Percentiles rank a stretch among this genome's conserved stretches.
phyloP scores from a whole-genome alignment of 2,329 filamentous ascomycete genomes.

The Microdochium bolleyi region DNA sequence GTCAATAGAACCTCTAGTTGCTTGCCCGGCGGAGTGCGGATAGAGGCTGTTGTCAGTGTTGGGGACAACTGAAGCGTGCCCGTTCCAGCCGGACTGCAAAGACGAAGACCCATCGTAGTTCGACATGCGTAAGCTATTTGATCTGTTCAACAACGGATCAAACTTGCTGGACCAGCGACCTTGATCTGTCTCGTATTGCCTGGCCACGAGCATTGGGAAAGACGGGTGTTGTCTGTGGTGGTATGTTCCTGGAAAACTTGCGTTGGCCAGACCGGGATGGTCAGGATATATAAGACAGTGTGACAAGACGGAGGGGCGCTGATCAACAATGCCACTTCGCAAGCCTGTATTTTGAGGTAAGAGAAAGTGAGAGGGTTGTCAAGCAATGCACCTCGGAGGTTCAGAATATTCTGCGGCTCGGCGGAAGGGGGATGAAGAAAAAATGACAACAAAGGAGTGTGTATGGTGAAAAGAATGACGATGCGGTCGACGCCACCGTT shows the following conservation, averaged over 20 bases:
- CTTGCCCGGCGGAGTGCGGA: constrained; percentile 34
- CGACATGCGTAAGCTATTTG: constrained; percentile 47
- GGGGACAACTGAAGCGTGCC: constrained; percentile 42
- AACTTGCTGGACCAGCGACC: constrained; percentile 49
- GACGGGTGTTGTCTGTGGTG: constrained; percentile 7
- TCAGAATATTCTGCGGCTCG: neutral
- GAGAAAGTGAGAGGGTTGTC: neutral
- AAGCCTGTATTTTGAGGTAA: constrained; percentile 3
- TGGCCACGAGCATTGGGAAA: constrained; percentile 49
- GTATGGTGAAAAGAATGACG: neutral
- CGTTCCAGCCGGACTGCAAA: constrained; percentile 49
- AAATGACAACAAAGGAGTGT: neutral
- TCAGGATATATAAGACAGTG: too few species aligned
- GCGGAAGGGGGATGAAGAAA: neutral
- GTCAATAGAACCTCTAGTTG: constrained; percentile 23
- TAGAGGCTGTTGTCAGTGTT: constrained; percentile 36
- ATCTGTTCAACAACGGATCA: constrained; percentile 35
- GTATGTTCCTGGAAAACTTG: neutral
- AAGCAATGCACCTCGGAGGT: neutral
- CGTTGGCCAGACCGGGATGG: too few species aligned
- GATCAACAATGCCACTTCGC: neutral
- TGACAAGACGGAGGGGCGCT: neutral
- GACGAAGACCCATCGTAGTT: constrained; percentile 44
- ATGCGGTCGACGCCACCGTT: neutral
- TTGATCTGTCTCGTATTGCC: constrained; percentile 44